Evolutionary conservation across 140 eudicot species (phyloP).

Genomic region (Erigeron philadelphicus): DNA sequence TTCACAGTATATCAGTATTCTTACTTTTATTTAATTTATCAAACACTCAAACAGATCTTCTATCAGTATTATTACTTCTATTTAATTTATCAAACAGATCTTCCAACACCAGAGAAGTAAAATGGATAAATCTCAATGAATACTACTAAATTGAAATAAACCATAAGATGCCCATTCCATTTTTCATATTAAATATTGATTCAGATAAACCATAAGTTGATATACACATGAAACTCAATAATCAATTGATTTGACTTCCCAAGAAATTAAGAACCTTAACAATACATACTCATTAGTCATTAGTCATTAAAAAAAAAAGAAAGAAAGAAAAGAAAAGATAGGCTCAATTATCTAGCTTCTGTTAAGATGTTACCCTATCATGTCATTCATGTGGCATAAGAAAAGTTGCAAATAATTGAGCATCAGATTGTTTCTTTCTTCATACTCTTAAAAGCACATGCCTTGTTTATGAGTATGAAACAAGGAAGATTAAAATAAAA

Average conservation of each 20-base stretch:
- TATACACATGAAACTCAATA: conserved; percentile 7
- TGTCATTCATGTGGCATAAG: not conserved
- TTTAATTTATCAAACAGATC: conserved; percentile 3
- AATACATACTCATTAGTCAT: too few species aligned
- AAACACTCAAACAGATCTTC: conserved; percentile 11
- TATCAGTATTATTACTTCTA: not conserved
- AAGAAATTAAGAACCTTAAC: not conserved
- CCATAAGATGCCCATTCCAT: not conserved
- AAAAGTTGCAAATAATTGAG: not conserved
- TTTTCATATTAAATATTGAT: not conserved
- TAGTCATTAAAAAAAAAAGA: too few species aligned
- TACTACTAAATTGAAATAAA: not conserved
- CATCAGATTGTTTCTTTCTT: not conserved
- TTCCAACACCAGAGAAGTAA: conserved; percentile 6
- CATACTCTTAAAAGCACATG: not conserved
- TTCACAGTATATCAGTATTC: not conserved
- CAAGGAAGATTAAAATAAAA: too few species aligned
- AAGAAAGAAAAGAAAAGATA: too few species aligned
- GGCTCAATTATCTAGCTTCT: too few species aligned
- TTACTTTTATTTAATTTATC: not conserved
- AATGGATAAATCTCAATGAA: not conserved
- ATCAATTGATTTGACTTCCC: not conserved
- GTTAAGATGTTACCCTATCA: not conserved
- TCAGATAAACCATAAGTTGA: conserved; percentile 2
- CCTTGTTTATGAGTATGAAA: too few species aligned